These are phyloP conservation scores for Nakazawaea siamensis DNA, from an alignment of 805 yeast genomes.

Conservation along the genomic window DNA sequence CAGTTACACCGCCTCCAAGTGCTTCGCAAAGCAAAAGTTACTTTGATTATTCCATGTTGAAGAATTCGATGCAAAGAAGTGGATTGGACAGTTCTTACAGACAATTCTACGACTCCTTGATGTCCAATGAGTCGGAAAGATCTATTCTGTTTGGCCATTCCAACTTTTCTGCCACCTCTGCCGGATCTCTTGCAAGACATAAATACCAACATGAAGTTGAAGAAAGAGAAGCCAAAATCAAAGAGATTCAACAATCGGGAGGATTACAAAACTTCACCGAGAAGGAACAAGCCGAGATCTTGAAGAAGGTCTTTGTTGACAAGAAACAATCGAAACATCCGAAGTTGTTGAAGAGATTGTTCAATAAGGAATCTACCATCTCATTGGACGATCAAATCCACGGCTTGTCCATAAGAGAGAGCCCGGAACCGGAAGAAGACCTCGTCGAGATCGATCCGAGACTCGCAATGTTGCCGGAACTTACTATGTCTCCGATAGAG, in stretches of 20 bases:
- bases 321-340: constrained; percentile 32
- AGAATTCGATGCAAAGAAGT: constrained; percentile 10
- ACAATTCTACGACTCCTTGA: constrained; percentile 18
- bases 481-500: constrained; percentile 54
- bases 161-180: constrained; percentile 83
- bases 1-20: constrained; percentile 3
- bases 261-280: constrained; percentile 11
- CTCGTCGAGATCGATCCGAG: constrained; percentile 33
- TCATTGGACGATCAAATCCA: constrained; percentile 25
- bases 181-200: constrained; percentile 78
- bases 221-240: constrained; percentile 24
- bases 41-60: constrained; percentile 5
- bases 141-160: constrained; percentile 46
- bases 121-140: constrained; percentile 25
- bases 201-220: constrained; percentile 35
- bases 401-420: constrained; percentile 11
- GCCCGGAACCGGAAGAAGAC: constrained; percentile 16
- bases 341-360: constrained; percentile 35
- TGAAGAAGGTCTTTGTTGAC: constrained; percentile 35
- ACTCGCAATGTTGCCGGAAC: constrained; percentile 31
- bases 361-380: constrained; percentile 25
- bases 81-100: constrained; percentile 5
- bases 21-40: background rate
- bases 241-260: constrained; percentile 13
- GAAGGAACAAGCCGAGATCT: constrained; percentile 19